Evolutionary conservation across 108 stramenopile genomes (phyloP).

Genomic region (Skeletonema menzelii): DNA sequence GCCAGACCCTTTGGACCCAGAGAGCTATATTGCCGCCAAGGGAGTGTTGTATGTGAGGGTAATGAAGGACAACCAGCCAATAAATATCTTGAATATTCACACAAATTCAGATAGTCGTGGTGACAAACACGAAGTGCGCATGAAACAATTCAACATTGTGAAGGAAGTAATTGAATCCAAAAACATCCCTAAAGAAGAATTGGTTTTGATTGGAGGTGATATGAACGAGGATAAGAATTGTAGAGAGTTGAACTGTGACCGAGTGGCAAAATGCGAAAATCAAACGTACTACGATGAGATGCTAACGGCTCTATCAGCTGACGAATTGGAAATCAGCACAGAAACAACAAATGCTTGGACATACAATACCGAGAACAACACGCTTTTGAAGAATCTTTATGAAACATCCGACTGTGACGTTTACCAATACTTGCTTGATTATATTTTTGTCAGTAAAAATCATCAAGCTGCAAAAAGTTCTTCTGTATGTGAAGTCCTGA

Average conservation of each 20-base stretch:
- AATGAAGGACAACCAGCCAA: background rate
- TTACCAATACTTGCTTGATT: slow-evolving; percentile 17
- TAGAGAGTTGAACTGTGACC: slow-evolving; percentile 8
- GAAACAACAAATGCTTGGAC: background rate
- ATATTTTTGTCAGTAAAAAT: slow-evolving; percentile 9
- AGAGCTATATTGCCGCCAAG: background rate
- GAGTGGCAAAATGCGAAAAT: slow-evolving; percentile 7
- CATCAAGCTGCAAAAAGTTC: background rate
- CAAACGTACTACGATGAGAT: slow-evolving; percentile 12
- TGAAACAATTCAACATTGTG: slow-evolving; percentile 11
- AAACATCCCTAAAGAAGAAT: slow-evolving; percentile 3
- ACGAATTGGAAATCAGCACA: background rate
- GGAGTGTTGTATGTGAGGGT: background rate
- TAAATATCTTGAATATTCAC: slow-evolving; percentile 8
- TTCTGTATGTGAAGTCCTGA: slow-evolving; percentile 4
- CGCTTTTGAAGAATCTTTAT: slow-evolving; percentile 10
- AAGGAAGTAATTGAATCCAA: slow-evolving; percentile 13
- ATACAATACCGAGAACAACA: slow-evolving; percentile 11
- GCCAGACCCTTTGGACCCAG: background rate
- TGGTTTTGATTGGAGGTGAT: slow-evolving; percentile 19
- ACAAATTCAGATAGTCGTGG: slow-evolving; percentile 6
- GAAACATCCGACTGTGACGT: background rate
- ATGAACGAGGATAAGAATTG: slow-evolving; percentile 22
- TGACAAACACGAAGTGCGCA: slow-evolving; percentile 6
- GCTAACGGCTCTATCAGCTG: slow-evolving; percentile 7